Base-by-base conservation (phyloP, 345 rosid genomes). In the Citrus cavaleriei region DNA sequence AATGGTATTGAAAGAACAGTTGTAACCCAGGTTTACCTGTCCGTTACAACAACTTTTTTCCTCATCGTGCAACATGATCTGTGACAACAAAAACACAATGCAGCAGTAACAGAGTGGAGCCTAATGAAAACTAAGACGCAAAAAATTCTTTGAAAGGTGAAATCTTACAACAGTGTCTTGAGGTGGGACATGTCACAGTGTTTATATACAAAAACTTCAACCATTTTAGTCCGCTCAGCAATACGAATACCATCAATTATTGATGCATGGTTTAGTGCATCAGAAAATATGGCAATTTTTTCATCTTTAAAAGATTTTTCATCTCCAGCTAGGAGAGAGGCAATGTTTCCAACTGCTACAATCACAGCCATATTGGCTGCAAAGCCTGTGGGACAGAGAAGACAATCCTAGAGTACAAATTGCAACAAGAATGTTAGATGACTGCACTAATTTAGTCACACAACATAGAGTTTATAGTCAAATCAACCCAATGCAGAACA, bases 361-460 rank as follows among this genome's bases (percentile, higher is more conserved):
- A 95, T 89, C 70, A 87, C 81, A 68, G 99, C 97, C 99, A 91
- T 92, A 83, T 95, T 95, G 57, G 99, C 98, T 75, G 99, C 83
- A 90, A 92, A 95, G 27, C 99, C 99, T 80, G 96, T 88, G 72
- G 99, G 98, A 88, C 99, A 95, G 76, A 93, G 97, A 89, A 95
- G 97, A 88, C 97, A 93, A 71, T 95, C 99, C 99, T 93, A 82
- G 68, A 73, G 58, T 72, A 81, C 79, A 83, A 80, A 86, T 79
- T 68, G 66, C 76, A 76, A 78, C 74, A 77, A 80, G 51, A 71
- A 74, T 55, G 58, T 64, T 63, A 62, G 66, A 57, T 55, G 27
- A 35, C 6, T 67, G 34, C 3, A 21, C n/a, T 42, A 74, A 61
- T 19, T 42, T 12, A 59, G 30, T 35, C 66, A 37, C 30, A 35